Percentiles rank a stretch among this genome's conserved stretches.
Conservation (phyloP, 257 asterid species). For the Solanum clarkiae region DNA sequence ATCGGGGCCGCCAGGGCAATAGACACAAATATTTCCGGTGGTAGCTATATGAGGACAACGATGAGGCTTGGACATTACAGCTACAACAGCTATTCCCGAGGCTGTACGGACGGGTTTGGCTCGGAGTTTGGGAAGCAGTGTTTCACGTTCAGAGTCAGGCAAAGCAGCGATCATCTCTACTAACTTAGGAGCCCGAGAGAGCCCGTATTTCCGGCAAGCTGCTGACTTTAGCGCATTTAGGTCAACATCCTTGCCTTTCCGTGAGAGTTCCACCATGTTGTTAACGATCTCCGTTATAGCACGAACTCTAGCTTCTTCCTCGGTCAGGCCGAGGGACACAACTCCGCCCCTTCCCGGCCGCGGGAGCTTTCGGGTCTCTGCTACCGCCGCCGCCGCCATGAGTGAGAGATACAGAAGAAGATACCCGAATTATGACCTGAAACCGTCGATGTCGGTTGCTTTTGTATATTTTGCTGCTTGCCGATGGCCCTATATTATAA, state of each 20-base stretch:
- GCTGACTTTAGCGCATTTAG: constrained; percentile 84
- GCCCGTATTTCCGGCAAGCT: constrained; percentile 86
- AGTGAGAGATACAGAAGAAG: neutral
- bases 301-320: constrained; percentile 88
- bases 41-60: constrained; percentile 98
- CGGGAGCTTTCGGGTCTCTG: constrained; percentile 68
- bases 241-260: constrained; percentile 75
- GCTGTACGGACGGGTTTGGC: constrained; percentile 99
- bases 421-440: neutral
- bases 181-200: constrained; percentile 86
- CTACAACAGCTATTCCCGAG: constrained; percentile 97
- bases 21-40: constrained; percentile 92
- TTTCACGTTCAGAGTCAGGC: constrained; percentile 84
- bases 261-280: constrained; percentile 81
- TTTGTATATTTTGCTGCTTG: neutral
- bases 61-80: constrained; percentile 99
- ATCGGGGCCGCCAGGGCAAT: constrained; percentile 98
- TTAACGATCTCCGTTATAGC: constrained; percentile 94
- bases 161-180: constrained; percentile 98
- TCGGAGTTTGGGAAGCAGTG: constrained; percentile 77
- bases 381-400: constrained; percentile 56
- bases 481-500: neutral
- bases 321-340: constrained; percentile 55
- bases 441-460: neutral
- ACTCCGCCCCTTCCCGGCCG: constrained; percentile 99